A percentile compares a stretch with the other conserved stretches of the same genome.
Evolutionary conservation across 805 yeast species (phyloP).

Genomic region (Phaffomyces thermotolerans): DNA sequence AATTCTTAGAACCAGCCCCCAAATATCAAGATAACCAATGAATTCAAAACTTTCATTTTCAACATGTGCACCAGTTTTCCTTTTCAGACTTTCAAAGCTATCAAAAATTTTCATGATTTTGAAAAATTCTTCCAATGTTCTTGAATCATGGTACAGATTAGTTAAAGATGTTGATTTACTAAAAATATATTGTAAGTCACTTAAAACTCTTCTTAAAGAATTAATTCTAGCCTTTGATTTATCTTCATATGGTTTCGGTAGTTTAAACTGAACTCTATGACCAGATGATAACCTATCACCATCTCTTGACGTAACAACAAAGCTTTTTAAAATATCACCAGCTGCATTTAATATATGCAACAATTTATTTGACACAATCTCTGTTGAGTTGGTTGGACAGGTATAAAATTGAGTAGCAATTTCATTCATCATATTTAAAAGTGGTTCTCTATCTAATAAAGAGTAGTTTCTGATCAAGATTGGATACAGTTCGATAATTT

Average conservation of each 20-base stretch:
- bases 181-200: conserved; percentile 15
- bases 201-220: conserved; percentile 10
- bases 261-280: conserved; percentile 1
- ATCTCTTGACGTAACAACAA: conserved; percentile 24
- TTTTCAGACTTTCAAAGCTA: conserved; percentile 48
- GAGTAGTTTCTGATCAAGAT: conserved; percentile 41
- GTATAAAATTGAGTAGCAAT: conserved; percentile 84
- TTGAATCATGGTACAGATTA: conserved; percentile 25
- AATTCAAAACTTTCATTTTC: conserved; percentile 47
- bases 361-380: conserved; percentile 27
- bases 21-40: conserved; percentile 40
- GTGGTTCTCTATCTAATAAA: conserved; percentile 82
- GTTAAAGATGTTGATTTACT: conserved; percentile 26
- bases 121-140: conserved; percentile 25
- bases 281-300: conserved; percentile 20
- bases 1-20: conserved; percentile 38
- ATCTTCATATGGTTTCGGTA: conserved; percentile 7
- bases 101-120: conserved; percentile 41
- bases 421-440: conserved; percentile 62
- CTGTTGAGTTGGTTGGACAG: conserved; percentile 71
- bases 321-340: conserved; percentile 35
- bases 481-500: conserved; percentile 49
- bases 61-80: conserved; percentile 66
- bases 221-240: conserved; percentile 8
- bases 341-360: conserved; percentile 42